phyloP scores from a whole-genome alignment of 2,329 filamentous ascomycete genomes.

The Fusarium praegraminearum region DNA sequence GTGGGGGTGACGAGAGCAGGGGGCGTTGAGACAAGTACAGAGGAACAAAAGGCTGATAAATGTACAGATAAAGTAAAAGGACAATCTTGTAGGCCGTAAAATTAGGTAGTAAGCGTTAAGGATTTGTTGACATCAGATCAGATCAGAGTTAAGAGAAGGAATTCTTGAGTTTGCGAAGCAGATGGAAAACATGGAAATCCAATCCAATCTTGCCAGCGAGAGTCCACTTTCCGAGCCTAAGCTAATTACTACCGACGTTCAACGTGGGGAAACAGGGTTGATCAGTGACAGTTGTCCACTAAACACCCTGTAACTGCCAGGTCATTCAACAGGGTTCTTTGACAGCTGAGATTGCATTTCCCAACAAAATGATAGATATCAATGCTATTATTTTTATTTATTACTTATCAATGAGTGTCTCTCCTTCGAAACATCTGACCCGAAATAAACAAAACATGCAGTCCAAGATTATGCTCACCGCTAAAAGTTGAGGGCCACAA shows the following conservation, averaged over 20 bases:
- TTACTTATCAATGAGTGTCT: not conserved
- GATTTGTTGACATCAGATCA: not conserved
- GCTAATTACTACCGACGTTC: slow-evolving; percentile 15
- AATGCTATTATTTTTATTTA: not conserved
- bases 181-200: slow-evolving; percentile 1
- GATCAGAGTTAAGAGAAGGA: slow-evolving; percentile 12
- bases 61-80: not conserved
- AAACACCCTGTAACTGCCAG: slow-evolving; percentile 11
- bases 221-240: slow-evolving; percentile 32
- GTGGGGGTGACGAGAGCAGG: slow-evolving; percentile 31
- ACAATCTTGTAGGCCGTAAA: not conserved
- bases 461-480: slow-evolving; percentile 35
- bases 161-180: slow-evolving; percentile 32
- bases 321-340: not conserved
- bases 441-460: slow-evolving; percentile 4
- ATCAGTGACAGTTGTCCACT: slow-evolving; percentile 9
- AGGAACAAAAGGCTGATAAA: not conserved
- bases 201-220: slow-evolving; percentile 4
- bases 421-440: slow-evolving; percentile 24
- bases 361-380: slow-evolving; percentile 3
- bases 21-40: slow-evolving; percentile 22
- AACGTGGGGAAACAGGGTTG: slow-evolving; percentile 35
- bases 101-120: not conserved
- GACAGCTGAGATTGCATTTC: not conserved
- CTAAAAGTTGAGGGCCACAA: slow-evolving; percentile 13